Base-by-base conservation (phyloP, 441 rosid species). In the Macaranga tanarius region DNA sequence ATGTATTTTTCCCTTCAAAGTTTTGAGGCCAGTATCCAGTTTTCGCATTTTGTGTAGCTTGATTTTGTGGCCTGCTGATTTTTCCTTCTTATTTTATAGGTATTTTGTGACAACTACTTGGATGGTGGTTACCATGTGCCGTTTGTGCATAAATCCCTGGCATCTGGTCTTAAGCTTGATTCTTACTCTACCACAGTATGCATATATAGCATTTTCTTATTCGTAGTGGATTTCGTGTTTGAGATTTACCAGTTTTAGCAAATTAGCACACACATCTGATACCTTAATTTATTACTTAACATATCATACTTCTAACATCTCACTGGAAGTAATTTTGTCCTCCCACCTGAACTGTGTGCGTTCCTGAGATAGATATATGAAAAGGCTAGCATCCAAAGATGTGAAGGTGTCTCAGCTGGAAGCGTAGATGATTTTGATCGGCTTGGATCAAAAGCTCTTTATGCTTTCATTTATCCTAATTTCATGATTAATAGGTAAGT, bases 101-200 rank as follows among this genome's bases (percentile, higher is more conserved):
- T 92, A 28, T 94, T 94, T 74, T 92, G 97, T 70, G 99, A 94
- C 79, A 94, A 94, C 84, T 94, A 90, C 84, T 84, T 94, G 65
- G 99, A 94, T 77, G 99, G 97, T 69, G 99, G 97, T 22, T 94
- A 92, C 81, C 97, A 94, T 78, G 99, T 94, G 59, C 99, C 97
- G 34, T 89, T 89, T 79, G 97, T 97, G 12, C 99, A 92, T 78
- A 88, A 89, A 85, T 92, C 84, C 76, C 84, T 92, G 65, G 90
- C 92, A 17, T 90, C 97, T 50, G 92, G 91, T 56, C 95, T 94
- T 38, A 65, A 87, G 61, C 88, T 94, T 11, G 89, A 87, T 67
- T 87, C 95, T 28, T 94, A 90, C 81, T 79, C 92, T 67, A 88
- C 97, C 72, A 76, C 82, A 65, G 97, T 94, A 87, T 70, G 85